Evolutionary conservation across 169 alveolate genomes (phyloP).

Genomic region (Eimeria sp.): DNA sequence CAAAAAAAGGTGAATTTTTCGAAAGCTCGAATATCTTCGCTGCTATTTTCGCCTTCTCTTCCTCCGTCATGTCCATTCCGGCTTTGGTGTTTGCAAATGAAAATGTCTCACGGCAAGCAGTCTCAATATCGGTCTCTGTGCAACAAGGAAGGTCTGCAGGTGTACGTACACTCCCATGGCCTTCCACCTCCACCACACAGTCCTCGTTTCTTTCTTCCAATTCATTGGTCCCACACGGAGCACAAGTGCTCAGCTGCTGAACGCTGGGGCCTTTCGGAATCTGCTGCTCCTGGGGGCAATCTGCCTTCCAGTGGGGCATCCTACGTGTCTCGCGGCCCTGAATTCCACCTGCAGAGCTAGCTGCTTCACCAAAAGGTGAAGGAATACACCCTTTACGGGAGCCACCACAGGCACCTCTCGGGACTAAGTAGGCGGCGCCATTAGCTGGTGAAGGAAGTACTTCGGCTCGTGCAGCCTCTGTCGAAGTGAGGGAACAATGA

Average conservation of each 20-base stretch:
- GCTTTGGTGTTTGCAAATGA: conserved; percentile 59
- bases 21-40: conserved; percentile 72
- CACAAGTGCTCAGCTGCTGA: neutral
- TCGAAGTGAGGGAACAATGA: neutral
- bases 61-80: conserved; percentile 80
- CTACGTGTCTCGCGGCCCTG: neutral
- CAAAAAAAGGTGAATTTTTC: conserved; percentile 54
- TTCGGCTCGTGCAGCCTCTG: neutral
- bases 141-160: neutral
- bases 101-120: conserved; percentile 64
- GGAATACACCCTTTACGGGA: neutral
- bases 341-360: neutral
- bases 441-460: neutral
- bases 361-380: neutral
- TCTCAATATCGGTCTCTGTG: conserved; percentile 21
- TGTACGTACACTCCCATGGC: neutral
- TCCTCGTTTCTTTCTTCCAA: neutral
- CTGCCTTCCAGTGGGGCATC: neutral
- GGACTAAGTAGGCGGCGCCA: neutral
- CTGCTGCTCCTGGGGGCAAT: neutral
- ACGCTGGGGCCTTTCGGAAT: neutral
- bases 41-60: conserved; percentile 77
- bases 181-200: neutral
- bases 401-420: neutral
- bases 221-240: neutral